phyloP scores from a whole-genome alignment of 106 monocot species.

The Allium sativum region DNA sequence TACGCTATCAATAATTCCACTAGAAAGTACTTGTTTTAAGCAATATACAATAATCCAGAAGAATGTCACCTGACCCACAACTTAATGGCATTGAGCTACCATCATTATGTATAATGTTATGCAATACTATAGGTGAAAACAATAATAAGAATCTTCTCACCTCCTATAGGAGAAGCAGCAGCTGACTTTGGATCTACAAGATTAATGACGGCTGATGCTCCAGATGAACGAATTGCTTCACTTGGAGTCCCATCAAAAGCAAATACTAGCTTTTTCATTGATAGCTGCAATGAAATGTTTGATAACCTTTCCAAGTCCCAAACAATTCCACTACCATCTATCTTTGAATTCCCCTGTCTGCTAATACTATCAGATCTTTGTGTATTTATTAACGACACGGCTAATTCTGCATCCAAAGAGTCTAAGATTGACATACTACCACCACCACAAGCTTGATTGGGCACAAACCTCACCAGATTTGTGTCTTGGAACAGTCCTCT shows the following conservation, averaged over 20 bases:
- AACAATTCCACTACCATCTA: constrained; percentile 82
- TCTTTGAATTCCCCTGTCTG: constrained; percentile 53
- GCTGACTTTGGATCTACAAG: constrained; percentile 91
- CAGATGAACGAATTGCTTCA: constrained; percentile 80
- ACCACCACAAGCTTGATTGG: constrained; percentile 92
- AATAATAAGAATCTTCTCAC: constrained; percentile 25
- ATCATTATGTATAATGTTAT: no score
- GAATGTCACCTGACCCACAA: no score
- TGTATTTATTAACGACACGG: constrained; percentile 28
- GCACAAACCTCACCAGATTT: constrained; percentile 90
- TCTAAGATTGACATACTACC: constrained; percentile 92
- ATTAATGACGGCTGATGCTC: constrained; percentile 80
- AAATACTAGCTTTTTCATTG: constrained; percentile 93
- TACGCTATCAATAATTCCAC: no score
- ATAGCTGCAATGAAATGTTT: constrained; percentile 65
- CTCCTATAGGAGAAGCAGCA: constrained; percentile 98
- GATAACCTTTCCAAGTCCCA: constrained; percentile 89
- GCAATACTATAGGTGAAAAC: neutral
- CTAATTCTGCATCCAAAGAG: constrained; percentile 68
- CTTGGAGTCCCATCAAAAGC: constrained; percentile 92
- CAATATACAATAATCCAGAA: no score
- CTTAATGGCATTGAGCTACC: no score
- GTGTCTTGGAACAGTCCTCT: constrained; percentile 92
- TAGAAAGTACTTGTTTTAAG: no score
- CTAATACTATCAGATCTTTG: constrained; percentile 58